Evolutionary conservation across 2,329 filamentous ascomycete species (phyloP).

Genomic region (Knufia petricola): DNA sequence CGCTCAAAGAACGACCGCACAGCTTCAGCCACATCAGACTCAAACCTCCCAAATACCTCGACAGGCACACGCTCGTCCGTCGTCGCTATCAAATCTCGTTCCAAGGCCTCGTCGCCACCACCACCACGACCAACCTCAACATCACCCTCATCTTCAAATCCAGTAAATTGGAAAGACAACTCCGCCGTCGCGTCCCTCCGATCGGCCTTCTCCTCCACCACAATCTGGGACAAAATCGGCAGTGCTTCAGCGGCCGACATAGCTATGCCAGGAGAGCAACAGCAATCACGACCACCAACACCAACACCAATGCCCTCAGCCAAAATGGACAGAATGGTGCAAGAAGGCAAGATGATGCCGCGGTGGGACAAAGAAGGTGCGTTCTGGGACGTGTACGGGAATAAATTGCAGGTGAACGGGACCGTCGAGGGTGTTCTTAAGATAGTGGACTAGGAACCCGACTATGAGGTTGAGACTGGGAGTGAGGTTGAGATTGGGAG

Average conservation of each 20-base stretch:
- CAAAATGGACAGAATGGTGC: constrained; percentile 22
- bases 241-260: background rate
- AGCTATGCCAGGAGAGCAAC: constrained; percentile 5
- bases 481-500: background rate
- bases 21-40: constrained; percentile 5
- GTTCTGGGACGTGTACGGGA: constrained; percentile 52
- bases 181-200: constrained; percentile 2
- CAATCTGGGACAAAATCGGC: constrained; percentile 4
- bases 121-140: constrained; percentile 5
- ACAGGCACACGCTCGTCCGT: background rate
- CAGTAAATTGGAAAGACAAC: constrained; percentile 9
- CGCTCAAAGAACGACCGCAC: background rate
- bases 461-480: background rate
- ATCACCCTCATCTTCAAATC: constrained; percentile 15
- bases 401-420: constrained; percentile 51
- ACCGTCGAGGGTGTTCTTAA: constrained; percentile 39
- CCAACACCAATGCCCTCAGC: background rate
- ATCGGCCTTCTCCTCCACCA: constrained; percentile 4
- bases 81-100: constrained; percentile 10
- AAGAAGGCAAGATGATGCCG: constrained; percentile 41
- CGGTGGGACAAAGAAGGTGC: constrained; percentile 33
- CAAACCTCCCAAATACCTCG: background rate
- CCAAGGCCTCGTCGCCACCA: background rate
- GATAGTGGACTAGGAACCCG: background rate
- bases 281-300: background rate